Conservation (phyloP, 345 rosid genomes). For the Euphorbia pulcherrima region DNA sequence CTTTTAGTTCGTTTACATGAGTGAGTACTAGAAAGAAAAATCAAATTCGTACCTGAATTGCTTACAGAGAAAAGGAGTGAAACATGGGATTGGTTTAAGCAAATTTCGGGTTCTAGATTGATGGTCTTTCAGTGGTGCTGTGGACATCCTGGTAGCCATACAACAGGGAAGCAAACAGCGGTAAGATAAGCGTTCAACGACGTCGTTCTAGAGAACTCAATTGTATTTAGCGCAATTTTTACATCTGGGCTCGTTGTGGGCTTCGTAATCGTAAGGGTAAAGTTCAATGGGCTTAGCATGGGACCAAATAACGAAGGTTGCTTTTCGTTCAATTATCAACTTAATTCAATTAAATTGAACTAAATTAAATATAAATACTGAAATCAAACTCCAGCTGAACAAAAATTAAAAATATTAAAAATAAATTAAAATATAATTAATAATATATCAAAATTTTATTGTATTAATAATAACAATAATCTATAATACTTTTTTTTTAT, state of each 20-base stretch:
- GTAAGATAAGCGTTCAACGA: background rate
- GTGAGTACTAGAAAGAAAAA: background rate
- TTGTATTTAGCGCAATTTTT: background rate
- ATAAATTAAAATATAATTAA: too few species aligned
- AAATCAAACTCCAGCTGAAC: too few species aligned
- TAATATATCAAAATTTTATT: too few species aligned
- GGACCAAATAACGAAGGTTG: background rate
- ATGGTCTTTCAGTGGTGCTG: background rate
- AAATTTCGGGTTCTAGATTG: background rate
- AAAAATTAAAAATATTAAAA: too few species aligned
- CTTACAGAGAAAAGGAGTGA: background rate
- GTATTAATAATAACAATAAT: too few species aligned
- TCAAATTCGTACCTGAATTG: conserved; percentile 11
- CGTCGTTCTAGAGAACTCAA: background rate
- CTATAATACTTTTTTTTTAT: too few species aligned
- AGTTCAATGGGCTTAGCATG: background rate
- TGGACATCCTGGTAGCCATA: background rate
- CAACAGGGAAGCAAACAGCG: background rate
- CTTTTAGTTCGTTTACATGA: background rate
- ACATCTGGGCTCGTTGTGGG: background rate
- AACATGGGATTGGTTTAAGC: conserved; percentile 1
- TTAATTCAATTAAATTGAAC: too few species aligned
- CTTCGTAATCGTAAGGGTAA: too few species aligned
- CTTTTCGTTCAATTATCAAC: too few species aligned
- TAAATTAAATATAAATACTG: too few species aligned